Conservation (phyloP, 2,329 filamentous ascomycete species). For the Apiospora marii region DNA sequence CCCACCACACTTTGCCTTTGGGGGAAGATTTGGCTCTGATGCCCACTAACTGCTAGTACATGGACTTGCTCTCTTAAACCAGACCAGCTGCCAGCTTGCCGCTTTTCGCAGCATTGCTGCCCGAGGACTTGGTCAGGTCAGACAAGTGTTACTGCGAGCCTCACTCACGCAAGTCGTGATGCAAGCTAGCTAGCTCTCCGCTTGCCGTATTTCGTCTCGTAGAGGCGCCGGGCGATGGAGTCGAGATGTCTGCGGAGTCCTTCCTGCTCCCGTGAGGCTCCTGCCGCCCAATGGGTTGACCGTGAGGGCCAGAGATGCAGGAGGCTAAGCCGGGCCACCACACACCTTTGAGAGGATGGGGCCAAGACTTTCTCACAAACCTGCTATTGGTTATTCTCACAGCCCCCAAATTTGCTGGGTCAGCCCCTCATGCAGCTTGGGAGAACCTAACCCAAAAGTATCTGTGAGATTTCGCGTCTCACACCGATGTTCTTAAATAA, state of each 20-base stretch:
- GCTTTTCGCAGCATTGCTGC: conserved; percentile 5
- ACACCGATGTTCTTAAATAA: conserved; percentile 14
- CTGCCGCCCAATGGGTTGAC: not conserved
- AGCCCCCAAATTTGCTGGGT: conserved; percentile 10
- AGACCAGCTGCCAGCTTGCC: not conserved
- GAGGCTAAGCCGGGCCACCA: conserved; percentile 6
- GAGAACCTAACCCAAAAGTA: not conserved
- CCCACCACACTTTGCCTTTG: not conserved
- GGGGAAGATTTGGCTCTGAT: not conserved
- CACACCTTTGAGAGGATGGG: not conserved
- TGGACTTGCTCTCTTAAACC: not conserved
- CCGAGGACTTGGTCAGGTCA: not conserved
- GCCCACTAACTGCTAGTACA: not conserved
- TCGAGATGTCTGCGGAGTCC: conserved; percentile 15
- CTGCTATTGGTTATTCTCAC: conserved; percentile 5
- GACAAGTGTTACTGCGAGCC: conserved; percentile 6
- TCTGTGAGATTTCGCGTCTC: not conserved
- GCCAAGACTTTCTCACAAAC: not conserved
- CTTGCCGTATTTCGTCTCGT: not conserved
- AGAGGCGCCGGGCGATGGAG: not conserved
- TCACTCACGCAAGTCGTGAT: not conserved
- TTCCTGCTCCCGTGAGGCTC: not conserved
- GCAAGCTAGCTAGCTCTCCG: not conserved
- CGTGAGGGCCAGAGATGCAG: not conserved
- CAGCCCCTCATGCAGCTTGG: conserved; percentile 8